Percentiles rank a stretch among this genome's conserved stretches.
phyloP scores from a whole-genome alignment of 2,329 filamentous ascomycete species.

The Fusarium metavorans region DNA sequence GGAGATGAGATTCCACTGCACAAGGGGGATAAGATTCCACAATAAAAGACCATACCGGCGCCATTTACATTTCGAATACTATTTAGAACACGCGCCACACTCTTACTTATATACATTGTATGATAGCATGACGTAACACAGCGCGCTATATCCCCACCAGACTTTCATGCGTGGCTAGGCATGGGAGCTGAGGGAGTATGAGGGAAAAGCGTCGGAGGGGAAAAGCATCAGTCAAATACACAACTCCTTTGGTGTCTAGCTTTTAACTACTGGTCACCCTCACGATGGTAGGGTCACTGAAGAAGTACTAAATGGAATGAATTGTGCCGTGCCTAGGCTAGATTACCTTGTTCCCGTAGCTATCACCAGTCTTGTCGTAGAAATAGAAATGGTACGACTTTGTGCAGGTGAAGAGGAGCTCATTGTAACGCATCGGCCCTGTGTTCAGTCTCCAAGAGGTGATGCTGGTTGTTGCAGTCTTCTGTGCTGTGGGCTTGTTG shows the following conservation, averaged over 20 bases:
- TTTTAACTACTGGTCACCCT: not conserved
- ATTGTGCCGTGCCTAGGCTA: not conserved
- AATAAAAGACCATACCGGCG: not conserved
- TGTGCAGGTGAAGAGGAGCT: not conserved
- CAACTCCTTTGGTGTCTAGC: not conserved
- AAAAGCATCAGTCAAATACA: not conserved
- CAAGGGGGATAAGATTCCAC: not conserved
- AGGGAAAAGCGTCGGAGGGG: not conserved
- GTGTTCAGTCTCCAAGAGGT: not conserved
- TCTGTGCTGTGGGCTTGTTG: not conserved
- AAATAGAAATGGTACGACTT: not conserved
- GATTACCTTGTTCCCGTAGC: not conserved
- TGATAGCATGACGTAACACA: not conserved
- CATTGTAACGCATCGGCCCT: not conserved
- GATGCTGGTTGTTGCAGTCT: not conserved
- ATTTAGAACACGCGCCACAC: not conserved
- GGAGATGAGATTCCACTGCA: conserved; percentile 4
- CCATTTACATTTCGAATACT: not conserved
- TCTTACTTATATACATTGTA: not conserved
- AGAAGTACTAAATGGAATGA: not conserved
- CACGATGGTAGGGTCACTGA: not conserved
- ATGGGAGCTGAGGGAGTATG: not conserved
- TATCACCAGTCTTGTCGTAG: not conserved
- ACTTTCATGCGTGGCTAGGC: not conserved
- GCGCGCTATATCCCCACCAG: not conserved